phyloP scores from a whole-genome alignment of 140 eudicot genomes.

The Ambrosia hybrid region DNA sequence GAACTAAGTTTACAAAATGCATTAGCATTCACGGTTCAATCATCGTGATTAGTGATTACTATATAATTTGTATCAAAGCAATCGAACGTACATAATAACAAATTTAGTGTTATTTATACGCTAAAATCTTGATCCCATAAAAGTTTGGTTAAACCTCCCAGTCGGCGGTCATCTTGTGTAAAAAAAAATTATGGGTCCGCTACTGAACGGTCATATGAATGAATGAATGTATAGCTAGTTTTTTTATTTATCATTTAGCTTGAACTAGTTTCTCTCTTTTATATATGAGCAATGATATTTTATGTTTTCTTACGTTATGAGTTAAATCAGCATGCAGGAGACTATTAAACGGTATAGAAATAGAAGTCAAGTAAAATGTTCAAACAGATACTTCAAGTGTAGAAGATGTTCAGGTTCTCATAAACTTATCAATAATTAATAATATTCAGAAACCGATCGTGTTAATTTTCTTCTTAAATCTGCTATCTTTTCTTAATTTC shows the following conservation, averaged over 20 bases:
- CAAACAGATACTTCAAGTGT: slow-evolving; percentile 50
- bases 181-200: too few relatives aligned
- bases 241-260: not conserved
- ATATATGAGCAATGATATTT: not conserved
- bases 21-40: too few relatives aligned
- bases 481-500: not conserved
- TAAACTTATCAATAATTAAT: not conserved
- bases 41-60: too few relatives aligned
- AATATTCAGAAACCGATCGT: not conserved
- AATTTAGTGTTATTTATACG: too few relatives aligned
- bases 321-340: slow-evolving; percentile 66
- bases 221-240: too few relatives aligned
- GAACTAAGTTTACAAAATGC: too few relatives aligned
- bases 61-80: too few relatives aligned
- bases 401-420: slow-evolving; percentile 61
- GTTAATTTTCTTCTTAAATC: not conserved
- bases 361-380: slow-evolving; percentile 44
- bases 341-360: slow-evolving; percentile 60
- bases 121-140: too few relatives aligned
- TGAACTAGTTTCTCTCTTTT: not conserved
- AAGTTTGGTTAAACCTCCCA: too few relatives aligned
- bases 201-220: too few relatives aligned
- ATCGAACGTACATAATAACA: too few relatives aligned
- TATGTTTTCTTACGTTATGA: slow-evolving; percentile 15
- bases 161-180: too few relatives aligned